These are phyloP conservation scores for Haberlea rhodopensis DNA, from an alignment of 257 asterid genomes.

Conservation along the genomic window DNA sequence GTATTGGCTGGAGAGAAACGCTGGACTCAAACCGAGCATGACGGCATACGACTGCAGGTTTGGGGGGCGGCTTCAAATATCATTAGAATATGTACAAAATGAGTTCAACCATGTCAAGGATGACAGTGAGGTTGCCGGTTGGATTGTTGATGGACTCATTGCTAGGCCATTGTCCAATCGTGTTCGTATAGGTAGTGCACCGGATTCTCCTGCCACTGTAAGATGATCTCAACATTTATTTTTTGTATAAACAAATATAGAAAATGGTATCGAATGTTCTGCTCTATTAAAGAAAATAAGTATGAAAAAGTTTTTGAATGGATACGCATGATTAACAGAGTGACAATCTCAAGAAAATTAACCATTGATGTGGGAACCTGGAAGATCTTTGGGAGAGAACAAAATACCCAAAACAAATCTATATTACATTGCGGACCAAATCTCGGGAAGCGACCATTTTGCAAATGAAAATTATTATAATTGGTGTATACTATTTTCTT, in stretches of 20 bases:
- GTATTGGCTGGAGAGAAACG: slow-evolving; percentile 87
- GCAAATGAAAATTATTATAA: too few species aligned
- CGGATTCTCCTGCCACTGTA: slow-evolving; percentile 37
- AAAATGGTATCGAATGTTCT: neutral
- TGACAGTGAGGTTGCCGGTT: slow-evolving; percentile 73
- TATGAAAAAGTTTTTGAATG: too few species aligned
- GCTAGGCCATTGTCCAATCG: slow-evolving; percentile 85
- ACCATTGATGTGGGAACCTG: too few species aligned
- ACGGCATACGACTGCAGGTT: slow-evolving; percentile 64
- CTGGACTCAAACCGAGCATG: slow-evolving; percentile 63
- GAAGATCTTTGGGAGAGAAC: too few species aligned
- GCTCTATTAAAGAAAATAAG: neutral
- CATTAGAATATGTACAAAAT: slow-evolving; percentile 63
- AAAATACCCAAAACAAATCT: too few species aligned
- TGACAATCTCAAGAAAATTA: too few species aligned
- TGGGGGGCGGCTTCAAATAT: slow-evolving; percentile 79
- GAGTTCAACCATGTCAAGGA: slow-evolving; percentile 72
- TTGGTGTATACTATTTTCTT: too few species aligned
- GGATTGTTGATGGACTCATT: slow-evolving; percentile 75
- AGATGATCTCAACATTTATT: slow-evolving; percentile 24
- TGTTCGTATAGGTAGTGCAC: slow-evolving; percentile 42
- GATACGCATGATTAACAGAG: too few species aligned
- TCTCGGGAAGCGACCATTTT: too few species aligned
- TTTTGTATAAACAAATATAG: neutral
- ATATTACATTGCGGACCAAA: too few species aligned